Evolutionary conservation across 495 filamentous ascomycete species (phyloP).

Genomic region (Penicillium flavigenum): DNA sequence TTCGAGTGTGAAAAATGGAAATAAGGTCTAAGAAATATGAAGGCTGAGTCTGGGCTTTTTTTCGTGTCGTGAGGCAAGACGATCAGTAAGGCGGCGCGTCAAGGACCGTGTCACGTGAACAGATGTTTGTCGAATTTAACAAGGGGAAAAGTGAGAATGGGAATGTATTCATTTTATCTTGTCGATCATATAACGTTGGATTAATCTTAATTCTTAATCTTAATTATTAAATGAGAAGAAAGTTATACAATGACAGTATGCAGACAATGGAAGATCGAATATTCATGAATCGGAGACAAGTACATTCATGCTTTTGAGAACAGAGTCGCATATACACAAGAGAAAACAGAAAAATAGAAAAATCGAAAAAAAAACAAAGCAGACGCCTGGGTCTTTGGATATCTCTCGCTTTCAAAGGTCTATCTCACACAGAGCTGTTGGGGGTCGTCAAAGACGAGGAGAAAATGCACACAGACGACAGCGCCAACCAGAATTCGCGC

Average conservation of each 20-base stretch:
- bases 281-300: constrained; percentile 11
- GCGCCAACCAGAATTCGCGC: constrained; percentile 46
- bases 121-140: constrained; percentile 14
- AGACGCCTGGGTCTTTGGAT: constrained; percentile 43
- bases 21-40: background rate
- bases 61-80: constrained; percentile 34
- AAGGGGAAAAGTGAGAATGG: constrained; percentile 1
- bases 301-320: constrained; percentile 14
- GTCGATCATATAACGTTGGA: background rate
- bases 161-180: constrained; percentile 12
- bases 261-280: constrained; percentile 2
- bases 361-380: constrained; percentile 21
- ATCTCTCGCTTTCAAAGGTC: constrained; percentile 49
- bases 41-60: constrained; percentile 7
- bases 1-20: background rate
- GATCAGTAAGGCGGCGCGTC: constrained; percentile 39
- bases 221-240: background rate
- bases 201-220: background rate
- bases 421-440: constrained; percentile 44
- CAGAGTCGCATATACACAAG: constrained; percentile 11
- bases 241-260: constrained; percentile 1
- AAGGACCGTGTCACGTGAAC: constrained; percentile 39
- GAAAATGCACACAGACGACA: constrained; percentile 38
- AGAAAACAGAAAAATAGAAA: constrained; percentile 12
- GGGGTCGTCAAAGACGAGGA: constrained; percentile 30